Evolutionary conservation across 345 rosid genomes (phyloP).

Genomic region (Hibiscus mutabilis): DNA sequence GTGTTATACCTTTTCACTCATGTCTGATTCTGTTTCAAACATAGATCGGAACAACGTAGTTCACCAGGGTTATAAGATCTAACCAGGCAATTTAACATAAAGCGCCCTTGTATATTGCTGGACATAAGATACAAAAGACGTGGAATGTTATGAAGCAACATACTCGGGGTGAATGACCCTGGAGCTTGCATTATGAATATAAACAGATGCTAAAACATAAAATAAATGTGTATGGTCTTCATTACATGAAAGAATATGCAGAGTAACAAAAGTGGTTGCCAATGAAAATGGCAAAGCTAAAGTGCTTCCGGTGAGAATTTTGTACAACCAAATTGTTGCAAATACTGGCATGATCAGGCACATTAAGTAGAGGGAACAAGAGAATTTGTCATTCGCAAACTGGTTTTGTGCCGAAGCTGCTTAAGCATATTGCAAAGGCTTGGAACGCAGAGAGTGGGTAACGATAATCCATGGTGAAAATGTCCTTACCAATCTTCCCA

Average conservation of each 20-base stretch:
- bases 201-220: slow-evolving; percentile 15
- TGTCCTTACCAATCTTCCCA: slow-evolving; percentile 92
- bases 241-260: slow-evolving; percentile 9
- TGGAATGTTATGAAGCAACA: slow-evolving; percentile 14
- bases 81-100: background rate
- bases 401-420: slow-evolving; percentile 93
- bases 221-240: slow-evolving; percentile 1
- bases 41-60: no score
- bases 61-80: background rate
- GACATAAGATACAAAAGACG: background rate
- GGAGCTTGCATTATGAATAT: slow-evolving; percentile 9
- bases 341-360: slow-evolving; percentile 17
- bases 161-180: background rate
- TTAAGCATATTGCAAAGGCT: slow-evolving; percentile 89
- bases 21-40: background rate
- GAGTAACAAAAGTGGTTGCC: background rate
- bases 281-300: slow-evolving; percentile 12
- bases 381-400: slow-evolving; percentile 59
- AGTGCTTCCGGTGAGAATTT: slow-evolving; percentile 24
- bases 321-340: slow-evolving; percentile 30
- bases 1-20: no score
- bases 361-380: slow-evolving; percentile 7
- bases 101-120: background rate
- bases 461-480: slow-evolving; percentile 90
- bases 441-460: slow-evolving; percentile 93